Percentiles rank a stretch among this genome's conserved stretches.
Conservation (phyloP, 164 flowering plant species). For the grape (Vitis vinifera) region DNA sequence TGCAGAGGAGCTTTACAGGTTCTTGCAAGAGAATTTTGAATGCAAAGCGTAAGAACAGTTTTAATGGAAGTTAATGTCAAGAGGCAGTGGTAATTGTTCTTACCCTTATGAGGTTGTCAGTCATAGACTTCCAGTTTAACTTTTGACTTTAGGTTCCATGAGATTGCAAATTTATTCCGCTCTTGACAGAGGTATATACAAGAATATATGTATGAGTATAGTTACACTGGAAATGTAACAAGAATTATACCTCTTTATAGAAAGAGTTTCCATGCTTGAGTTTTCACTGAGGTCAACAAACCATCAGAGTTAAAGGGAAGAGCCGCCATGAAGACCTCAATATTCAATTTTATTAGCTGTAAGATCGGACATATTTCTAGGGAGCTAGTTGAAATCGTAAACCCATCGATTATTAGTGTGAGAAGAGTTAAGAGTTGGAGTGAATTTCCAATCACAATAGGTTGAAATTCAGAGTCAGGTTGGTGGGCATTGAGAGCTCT, state of each 20-base stretch:
- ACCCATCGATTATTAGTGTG: too few species aligned
- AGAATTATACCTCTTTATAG: neutral
- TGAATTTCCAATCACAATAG: too few species aligned
- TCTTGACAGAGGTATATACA: too few species aligned
- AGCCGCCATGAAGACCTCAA: neutral
- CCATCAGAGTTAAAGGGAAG: neutral
- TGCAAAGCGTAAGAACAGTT: neutral
- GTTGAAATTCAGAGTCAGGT: too few species aligned
- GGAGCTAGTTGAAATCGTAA: too few species aligned
- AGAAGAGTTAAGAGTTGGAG: too few species aligned
- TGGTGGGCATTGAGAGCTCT: too few species aligned
- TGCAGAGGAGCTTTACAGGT: slow-evolving; percentile 72
- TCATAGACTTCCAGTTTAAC: too few species aligned
- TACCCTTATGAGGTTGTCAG: neutral
- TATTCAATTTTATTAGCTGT: neutral
- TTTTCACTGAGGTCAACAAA: neutral
- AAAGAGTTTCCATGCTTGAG: neutral
- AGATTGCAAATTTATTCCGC: too few species aligned
- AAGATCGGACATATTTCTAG: neutral
- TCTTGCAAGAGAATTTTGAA: slow-evolving; percentile 58
- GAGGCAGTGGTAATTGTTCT: neutral
- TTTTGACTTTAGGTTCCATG: too few species aligned
- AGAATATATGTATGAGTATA: too few species aligned
- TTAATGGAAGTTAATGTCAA: neutral
- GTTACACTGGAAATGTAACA: neutral